Evolutionary conservation across 768 basidiomycete genomes (phyloP).

Genomic region (Porphyrellus cyaneotinctus): DNA sequence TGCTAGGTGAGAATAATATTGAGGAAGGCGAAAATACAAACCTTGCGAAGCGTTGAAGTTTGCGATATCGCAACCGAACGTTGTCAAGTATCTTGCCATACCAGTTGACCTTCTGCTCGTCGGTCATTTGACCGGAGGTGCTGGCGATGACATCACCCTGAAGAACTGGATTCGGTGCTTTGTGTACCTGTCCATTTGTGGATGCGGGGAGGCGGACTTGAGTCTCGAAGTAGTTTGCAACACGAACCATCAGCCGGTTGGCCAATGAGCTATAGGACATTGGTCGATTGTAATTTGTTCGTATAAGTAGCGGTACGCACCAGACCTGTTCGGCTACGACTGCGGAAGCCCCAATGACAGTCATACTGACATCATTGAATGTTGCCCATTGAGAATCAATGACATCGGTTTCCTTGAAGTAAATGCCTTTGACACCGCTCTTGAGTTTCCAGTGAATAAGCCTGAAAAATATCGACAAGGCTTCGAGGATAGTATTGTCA

Average conservation of each 20-base stretch:
- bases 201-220: slow-evolving; percentile 76
- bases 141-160: slow-evolving; percentile 37
- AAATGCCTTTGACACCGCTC: slow-evolving; percentile 84
- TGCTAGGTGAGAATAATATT: slow-evolving; percentile 4
- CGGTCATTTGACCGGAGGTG: slow-evolving; percentile 55
- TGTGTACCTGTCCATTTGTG: slow-evolving; percentile 28
- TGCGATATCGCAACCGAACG: slow-evolving; percentile 86
- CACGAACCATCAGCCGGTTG: slow-evolving; percentile 88
- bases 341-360: slow-evolving; percentile 80
- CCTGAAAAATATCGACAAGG: slow-evolving; percentile 85
- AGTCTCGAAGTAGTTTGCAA: slow-evolving; percentile 91
- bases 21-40: slow-evolving; percentile 24
- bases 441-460: slow-evolving; percentile 95
- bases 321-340: slow-evolving; percentile 95
- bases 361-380: slow-evolving; percentile 87
- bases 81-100: slow-evolving; percentile 92
- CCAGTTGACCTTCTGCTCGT: slow-evolving; percentile 82
- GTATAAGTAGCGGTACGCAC: slow-evolving; percentile 41
- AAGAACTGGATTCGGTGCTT: slow-evolving; percentile 32
- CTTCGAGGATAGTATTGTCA: slow-evolving; percentile 83
- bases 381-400: slow-evolving; percentile 96
- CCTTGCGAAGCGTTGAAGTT: slow-evolving; percentile 91
- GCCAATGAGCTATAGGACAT: slow-evolving; percentile 66
- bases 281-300: neutral
- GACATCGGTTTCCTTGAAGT: slow-evolving; percentile 98